Conservation (phyloP, 73 alveolate species). For the Tetrahymena elliotti region DNA sequence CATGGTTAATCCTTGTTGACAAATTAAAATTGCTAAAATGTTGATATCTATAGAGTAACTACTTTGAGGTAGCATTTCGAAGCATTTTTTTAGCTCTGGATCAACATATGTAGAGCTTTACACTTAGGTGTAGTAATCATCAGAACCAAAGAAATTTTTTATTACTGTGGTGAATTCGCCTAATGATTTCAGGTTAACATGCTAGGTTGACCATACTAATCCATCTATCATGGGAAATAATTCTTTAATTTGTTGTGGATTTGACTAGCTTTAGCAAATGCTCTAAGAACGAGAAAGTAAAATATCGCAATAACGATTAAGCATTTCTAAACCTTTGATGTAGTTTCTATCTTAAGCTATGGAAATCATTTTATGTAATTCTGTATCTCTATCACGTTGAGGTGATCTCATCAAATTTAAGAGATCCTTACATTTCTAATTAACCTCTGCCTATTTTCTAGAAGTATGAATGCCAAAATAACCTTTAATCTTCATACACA, state of each 20-base stretch:
- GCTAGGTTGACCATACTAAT: not conserved
- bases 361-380: not conserved
- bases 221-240: not conserved
- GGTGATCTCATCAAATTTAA: not conserved
- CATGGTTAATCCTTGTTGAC: not conserved
- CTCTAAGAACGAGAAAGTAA: not conserved
- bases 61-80: not conserved
- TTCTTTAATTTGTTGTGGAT: not conserved
- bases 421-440: not conserved
- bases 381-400: not conserved
- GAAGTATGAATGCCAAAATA: not conserved
- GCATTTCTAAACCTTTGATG: not conserved
- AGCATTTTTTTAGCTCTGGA: not conserved
- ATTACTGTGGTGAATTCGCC: not conserved
- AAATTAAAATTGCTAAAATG: not conserved
- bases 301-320: not conserved
- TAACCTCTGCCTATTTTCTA: not conserved
- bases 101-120: not conserved
- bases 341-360: not conserved
- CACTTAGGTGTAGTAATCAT: not conserved
- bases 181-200: not conserved
- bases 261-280: not conserved
- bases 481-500: not conserved
- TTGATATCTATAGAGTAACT: not conserved
- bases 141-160: not conserved